Percentiles rank a stretch among this genome's conserved stretches.
Evolutionary conservation across 2,329 filamentous ascomycete genomes (phyloP).

Genomic region (Dendrostoma leiphaemia): DNA sequence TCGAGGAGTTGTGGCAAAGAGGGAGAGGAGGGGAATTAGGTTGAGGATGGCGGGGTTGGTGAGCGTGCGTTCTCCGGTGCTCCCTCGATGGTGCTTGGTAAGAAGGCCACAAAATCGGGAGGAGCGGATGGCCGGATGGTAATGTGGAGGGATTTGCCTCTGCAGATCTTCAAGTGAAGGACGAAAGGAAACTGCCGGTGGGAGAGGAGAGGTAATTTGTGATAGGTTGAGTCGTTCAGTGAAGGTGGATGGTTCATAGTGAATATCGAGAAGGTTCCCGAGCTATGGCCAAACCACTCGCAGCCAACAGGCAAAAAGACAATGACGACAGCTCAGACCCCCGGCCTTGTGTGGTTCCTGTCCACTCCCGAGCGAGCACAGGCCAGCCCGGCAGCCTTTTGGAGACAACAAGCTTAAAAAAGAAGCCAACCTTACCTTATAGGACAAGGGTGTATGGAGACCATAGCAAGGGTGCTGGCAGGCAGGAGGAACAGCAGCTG

Average conservation of each 20-base stretch:
- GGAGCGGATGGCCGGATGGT: not conserved
- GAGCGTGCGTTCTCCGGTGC: too few species aligned
- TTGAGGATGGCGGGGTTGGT: not conserved
- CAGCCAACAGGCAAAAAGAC: not conserved
- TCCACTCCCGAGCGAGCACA: not conserved
- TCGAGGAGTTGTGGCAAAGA: not conserved
- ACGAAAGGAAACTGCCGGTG: too few species aligned
- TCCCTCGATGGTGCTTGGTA: too few species aligned
- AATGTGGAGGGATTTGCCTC: too few species aligned
- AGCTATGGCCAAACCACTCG: slow-evolving; percentile 1
- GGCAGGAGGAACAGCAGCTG: too few species aligned
- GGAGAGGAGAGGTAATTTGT: too few species aligned
- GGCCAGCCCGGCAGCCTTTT: not conserved
- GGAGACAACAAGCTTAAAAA: not conserved
- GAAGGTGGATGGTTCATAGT: too few species aligned
- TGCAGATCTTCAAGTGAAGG: too few species aligned
- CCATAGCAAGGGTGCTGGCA: not conserved
- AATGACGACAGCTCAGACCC: slow-evolving; percentile 1
- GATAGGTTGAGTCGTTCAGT: too few species aligned
- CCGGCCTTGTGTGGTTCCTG: not conserved
- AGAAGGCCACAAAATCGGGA: too few species aligned
- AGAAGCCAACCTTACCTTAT: too few species aligned
- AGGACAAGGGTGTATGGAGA: too few species aligned
- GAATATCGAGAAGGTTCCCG: not conserved
- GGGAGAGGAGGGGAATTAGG: not conserved